Evolutionary conservation across 2,329 filamentous ascomycete species (phyloP).

Genomic region (Aspergillus terreus): DNA sequence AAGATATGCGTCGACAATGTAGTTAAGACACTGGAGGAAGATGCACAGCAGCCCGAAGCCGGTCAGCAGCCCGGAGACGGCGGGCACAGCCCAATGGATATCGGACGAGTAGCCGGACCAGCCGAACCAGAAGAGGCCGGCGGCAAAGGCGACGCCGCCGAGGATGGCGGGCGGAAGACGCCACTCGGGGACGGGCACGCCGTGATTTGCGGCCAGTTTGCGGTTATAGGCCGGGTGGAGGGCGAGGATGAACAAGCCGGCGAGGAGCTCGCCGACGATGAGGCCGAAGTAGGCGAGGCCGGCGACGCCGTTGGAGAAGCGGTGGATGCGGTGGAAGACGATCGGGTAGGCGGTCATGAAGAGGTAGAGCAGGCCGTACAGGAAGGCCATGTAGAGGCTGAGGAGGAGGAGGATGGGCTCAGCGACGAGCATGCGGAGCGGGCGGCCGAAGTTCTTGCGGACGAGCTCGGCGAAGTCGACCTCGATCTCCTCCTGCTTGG

Average conservation of each 20-base stretch:
- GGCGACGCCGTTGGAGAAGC: conserved; percentile 64
- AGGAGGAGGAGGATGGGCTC: conserved; percentile 43
- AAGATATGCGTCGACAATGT: conserved; percentile 57
- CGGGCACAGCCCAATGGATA: conserved; percentile 42
- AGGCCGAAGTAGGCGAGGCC: conserved; percentile 84
- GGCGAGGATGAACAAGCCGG: conserved; percentile 61
- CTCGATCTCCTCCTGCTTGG: conserved; percentile 50
- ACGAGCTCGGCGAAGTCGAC: conserved; percentile 46
- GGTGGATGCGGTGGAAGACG: conserved; percentile 54
- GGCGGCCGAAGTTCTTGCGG: conserved; percentile 46
- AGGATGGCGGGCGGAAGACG: conserved; percentile 52
- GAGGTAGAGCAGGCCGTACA: conserved; percentile 33
- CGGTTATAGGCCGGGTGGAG: conserved; percentile 65
- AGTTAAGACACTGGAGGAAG: conserved; percentile 57
- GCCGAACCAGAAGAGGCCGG: conserved; percentile 73
- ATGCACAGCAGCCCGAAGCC: conserved; percentile 57
- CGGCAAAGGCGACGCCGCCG: conserved; percentile 51
- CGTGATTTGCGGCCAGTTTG: conserved; percentile 65
- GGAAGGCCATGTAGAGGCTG: conserved; percentile 38
- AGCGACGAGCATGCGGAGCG: conserved; percentile 36
- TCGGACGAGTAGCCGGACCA: conserved; percentile 58
- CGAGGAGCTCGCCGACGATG: conserved; percentile 68
- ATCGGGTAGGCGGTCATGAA: conserved; percentile 37
- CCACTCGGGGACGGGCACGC: conserved; percentile 56
- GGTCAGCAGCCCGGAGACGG: conserved; percentile 49